Base-by-base conservation (phyloP, 441 rosid genomes). In the Adansonia rubrostipa region DNA sequence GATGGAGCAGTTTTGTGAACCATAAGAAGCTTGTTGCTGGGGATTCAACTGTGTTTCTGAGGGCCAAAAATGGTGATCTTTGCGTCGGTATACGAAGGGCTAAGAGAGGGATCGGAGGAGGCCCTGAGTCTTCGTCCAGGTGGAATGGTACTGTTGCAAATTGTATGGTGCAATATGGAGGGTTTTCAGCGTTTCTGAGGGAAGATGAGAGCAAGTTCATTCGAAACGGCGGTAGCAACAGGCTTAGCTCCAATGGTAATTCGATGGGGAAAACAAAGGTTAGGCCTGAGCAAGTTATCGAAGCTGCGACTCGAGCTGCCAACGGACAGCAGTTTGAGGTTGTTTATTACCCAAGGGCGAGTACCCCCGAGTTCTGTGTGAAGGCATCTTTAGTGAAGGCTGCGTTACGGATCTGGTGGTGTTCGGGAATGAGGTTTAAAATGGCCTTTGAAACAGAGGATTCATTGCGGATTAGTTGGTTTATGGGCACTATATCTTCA, bases 371-470 rank as follows among this genome's bases (percentile, higher is more conserved):
- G 85, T 87, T 85, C 71, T 86, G 85, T 50, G 86, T 87, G 44
- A 82, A 82, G 84, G 82, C 86, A 3, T 72, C 87, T 1, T 60
- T 79, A 60, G 85, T 87, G 60, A 84, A 79, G 80, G 76, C 86
- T 11, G 88, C 88, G 47, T 71, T 84, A 82, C 82, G 80, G 85
- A 78, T 83, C 20, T 81, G 84, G 11, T 87, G 90, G 90, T 82
- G 83, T 58, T 74, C 88, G 0, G 90, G 88, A 17, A 84, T 86
- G 87, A 80, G 87, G 75, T 85, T 87, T 50, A 87, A 87, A 76
- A 87, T 87, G 90, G 83, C 88, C 20, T 87, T 87, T 13, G 88
- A 87, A 70, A 84, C 88, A 0, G 88, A 85, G 82, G 88, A 87
- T 61, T 86, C 88, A 20, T 87, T 87, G 0, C 75, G 87, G 61